Evolutionary conservation across 129 eudicot genomes (phyloP).

Genomic region (Erigeron canadensis): DNA sequence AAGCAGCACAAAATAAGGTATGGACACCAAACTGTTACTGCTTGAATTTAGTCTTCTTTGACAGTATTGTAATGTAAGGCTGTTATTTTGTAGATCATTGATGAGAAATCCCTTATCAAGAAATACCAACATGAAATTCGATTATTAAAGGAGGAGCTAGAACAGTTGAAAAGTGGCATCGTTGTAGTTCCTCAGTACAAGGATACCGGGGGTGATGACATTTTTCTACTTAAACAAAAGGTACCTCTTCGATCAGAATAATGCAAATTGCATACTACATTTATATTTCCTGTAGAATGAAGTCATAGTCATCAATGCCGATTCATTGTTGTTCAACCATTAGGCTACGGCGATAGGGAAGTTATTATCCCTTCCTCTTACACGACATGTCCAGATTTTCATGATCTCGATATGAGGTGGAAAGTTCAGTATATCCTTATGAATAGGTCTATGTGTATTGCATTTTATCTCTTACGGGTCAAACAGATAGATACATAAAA

Average conservation of each 20-base stretch:
- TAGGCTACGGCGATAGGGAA: background rate
- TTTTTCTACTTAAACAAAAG: slow-evolving; percentile 84
- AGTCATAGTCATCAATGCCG: background rate
- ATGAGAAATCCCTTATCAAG: slow-evolving; percentile 95
- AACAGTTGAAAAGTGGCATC: slow-evolving; percentile 86
- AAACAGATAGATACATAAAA: background rate
- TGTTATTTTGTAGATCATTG: slow-evolving; percentile 76
- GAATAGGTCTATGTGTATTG: background rate
- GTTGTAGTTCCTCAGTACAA: slow-evolving; percentile 66
- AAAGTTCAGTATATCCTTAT: background rate
- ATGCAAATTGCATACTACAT: background rate
- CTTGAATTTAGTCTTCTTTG: slow-evolving; percentile 7
- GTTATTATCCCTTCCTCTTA: background rate
- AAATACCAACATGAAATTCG: slow-evolving; percentile 97
- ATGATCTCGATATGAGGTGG: background rate
- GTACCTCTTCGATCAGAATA: slow-evolving; percentile 33
- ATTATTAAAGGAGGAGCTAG: slow-evolving; percentile 78
- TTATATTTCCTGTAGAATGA: background rate
- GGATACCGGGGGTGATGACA: slow-evolving; percentile 72
- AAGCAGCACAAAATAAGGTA: slow-evolving; percentile 96
- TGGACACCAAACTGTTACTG: slow-evolving; percentile 20
- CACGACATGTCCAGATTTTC: background rate
- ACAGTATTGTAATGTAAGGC: slow-evolving; percentile 13
- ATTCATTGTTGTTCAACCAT: slow-evolving; percentile 2
- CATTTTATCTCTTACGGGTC: background rate